Percentiles rank a stretch among this genome's conserved stretches.
Conservation (phyloP, 345 rosid genomes). For the Fremontodendron californicum region DNA sequence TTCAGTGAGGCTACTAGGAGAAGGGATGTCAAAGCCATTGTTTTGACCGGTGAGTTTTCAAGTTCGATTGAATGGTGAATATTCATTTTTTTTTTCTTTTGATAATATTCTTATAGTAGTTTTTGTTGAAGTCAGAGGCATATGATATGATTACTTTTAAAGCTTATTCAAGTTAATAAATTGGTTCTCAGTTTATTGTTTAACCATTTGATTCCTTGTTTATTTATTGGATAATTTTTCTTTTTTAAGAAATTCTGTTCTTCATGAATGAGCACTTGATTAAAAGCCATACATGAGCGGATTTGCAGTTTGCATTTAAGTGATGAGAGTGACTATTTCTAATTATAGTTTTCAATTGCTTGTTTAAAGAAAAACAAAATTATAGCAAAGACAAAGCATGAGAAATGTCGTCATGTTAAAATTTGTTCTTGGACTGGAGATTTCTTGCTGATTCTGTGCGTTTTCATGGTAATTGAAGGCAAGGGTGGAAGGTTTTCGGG, state of each 20-base stretch:
- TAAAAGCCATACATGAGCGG: background rate
- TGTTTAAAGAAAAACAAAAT: background rate
- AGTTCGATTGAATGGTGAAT: background rate
- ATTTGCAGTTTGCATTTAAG: background rate
- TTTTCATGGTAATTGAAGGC: conserved; percentile 35
- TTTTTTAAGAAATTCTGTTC: background rate
- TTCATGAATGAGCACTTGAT: background rate
- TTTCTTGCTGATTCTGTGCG: background rate
- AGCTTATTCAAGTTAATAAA: background rate
- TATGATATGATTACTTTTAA: background rate
- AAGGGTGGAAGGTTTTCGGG: conserved; percentile 60
- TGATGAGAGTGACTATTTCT: background rate
- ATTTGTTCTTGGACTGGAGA: background rate
- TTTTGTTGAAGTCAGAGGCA: background rate
- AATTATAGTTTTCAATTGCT: background rate
- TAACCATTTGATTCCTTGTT: background rate
- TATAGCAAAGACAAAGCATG: background rate
- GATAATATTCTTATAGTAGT: background rate
- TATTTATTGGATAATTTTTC: background rate
- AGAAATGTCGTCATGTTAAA: background rate
- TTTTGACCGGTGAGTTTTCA: conserved; percentile 7
- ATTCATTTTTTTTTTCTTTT: background rate
- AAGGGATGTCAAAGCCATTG: conserved; percentile 15
- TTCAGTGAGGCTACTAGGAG: conserved; percentile 13
- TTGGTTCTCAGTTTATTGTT: background rate